Base-by-base conservation (phyloP, 75 land plant species). In the Sequoia sempervirens region DNA sequence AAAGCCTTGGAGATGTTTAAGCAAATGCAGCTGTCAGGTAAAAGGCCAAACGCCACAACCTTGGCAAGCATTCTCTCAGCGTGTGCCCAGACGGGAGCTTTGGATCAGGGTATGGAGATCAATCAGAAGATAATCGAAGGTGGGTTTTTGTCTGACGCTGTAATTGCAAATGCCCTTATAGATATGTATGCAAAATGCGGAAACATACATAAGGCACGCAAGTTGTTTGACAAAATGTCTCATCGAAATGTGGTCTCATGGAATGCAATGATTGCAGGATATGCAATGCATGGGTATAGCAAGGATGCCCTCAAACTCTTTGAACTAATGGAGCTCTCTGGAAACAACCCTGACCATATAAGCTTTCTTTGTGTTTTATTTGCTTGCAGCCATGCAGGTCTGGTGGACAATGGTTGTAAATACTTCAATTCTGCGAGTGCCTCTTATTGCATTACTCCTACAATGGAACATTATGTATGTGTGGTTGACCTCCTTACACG, bases 141-240 rank as follows among this genome's bases (percentile, higher is more conserved):
- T 37, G 85, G 87, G n/a, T 40, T 23, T 30, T 61, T 54, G 53
- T 47, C 58, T 5, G 80, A 84, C 56, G 17, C 56, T 12, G 14
- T 83, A 13, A 20, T 83, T 43, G 86, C 66, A 13, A 86, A 86
- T 75, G 75, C 87, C 1, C 46, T 86, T 15, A 73, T 86, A 14
- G 61, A 47, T 43, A 86, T 86, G 87, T 83, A 86, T 76, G 40
- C 85, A 76, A 83, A 83, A 78, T 86, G 87, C 45, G 50, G 86
- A 18, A 43, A 70, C 14, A 64, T 86, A 28, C 20, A 53, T 32
- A 84, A 84, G 26, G 87, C 87, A 2, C 80, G 80, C 18, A 26
- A 23, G 1, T 79, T 83, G 58, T 83, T 86, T 26, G 86, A 86
- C 43, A 54, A 75, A 75, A 70, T 83, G n/a, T 54, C 38, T 26